phyloP scores from a whole-genome alignment of 2,329 filamentous ascomycete genomes.

The Basipetospora chlamydospora region DNA sequence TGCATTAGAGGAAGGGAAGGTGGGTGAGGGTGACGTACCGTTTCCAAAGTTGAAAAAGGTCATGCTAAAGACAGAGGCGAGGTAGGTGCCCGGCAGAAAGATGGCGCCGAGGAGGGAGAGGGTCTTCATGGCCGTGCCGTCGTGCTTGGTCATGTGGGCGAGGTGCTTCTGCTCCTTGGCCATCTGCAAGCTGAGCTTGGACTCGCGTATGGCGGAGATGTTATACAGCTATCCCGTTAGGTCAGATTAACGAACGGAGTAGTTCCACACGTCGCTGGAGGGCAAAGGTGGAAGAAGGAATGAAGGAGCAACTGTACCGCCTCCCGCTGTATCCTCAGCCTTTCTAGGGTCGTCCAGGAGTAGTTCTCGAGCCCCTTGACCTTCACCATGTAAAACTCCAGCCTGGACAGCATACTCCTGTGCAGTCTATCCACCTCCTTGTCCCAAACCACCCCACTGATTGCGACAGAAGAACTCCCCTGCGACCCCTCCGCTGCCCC shows the following conservation, averaged over 20 bases:
- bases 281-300: neutral
- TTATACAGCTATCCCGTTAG: conserved; percentile 38
- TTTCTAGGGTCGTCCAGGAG: conserved; percentile 44
- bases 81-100: conserved; percentile 47
- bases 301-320: conserved; percentile 30
- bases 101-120: conserved; percentile 48
- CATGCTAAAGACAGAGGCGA: conserved; percentile 51
- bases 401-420: conserved; percentile 33
- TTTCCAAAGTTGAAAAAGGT: conserved; percentile 50
- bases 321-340: conserved; percentile 45
- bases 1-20: too few species aligned
- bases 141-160: conserved; percentile 44
- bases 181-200: conserved; percentile 48
- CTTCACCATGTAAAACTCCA: conserved; percentile 48
- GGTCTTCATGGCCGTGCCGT: conserved; percentile 51
- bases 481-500: too few species aligned
- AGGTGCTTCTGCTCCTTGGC: conserved; percentile 44
- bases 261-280: too few species aligned
- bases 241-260: too few species aligned
- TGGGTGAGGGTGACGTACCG: conserved; percentile 15
- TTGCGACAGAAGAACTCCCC: too few species aligned
- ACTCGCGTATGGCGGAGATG: conserved; percentile 51
- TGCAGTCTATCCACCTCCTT: conserved; percentile 30
- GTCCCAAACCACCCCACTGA: too few species aligned
- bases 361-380: conserved; percentile 48